These are phyloP conservation scores for Taxawa tesnikishii DNA, from an alignment of 2,329 filamentous ascomycete genomes.

Conservation along the genomic window DNA sequence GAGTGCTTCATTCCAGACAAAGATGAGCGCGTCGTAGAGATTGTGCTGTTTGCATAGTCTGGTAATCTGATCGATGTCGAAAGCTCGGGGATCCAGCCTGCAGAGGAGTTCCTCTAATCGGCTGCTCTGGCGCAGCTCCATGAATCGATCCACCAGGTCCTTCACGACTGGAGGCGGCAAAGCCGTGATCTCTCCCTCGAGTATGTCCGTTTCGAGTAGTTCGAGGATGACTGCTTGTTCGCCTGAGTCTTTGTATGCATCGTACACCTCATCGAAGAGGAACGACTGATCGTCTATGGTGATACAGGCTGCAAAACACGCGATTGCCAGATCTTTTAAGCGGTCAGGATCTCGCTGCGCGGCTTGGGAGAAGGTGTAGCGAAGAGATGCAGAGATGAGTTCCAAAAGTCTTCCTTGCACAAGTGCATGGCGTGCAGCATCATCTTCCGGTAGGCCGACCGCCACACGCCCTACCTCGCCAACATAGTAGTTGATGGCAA, in stretches of 20 bases:
- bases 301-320: slow-evolving; percentile 74
- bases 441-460: slow-evolving; percentile 81
- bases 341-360: slow-evolving; percentile 43
- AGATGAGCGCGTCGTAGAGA: slow-evolving; percentile 89
- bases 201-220: slow-evolving; percentile 75
- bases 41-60: slow-evolving; percentile 80
- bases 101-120: slow-evolving; percentile 90
- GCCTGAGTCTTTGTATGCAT: slow-evolving; percentile 72
- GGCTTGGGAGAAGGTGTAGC: slow-evolving; percentile 66
- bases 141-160: slow-evolving; percentile 70
- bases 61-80: slow-evolving; percentile 91
- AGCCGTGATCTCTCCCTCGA: slow-evolving; percentile 60
- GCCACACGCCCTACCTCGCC: slow-evolving; percentile 90
- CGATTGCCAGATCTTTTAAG: slow-evolving; percentile 52
- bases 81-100: slow-evolving; percentile 75
- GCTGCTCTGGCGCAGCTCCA: slow-evolving; percentile 59
- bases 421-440: slow-evolving; percentile 60
- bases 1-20: slow-evolving; percentile 90
- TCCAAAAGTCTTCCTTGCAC: slow-evolving; percentile 83
- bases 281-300: slow-evolving; percentile 69
- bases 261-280: slow-evolving; percentile 81
- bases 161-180: slow-evolving; percentile 80
- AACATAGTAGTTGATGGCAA: slow-evolving; percentile 85
- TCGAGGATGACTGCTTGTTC: slow-evolving; percentile 71
- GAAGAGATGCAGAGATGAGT: slow-evolving; percentile 84